Conservation (phyloP, 2,329 filamentous ascomycete genomes). For the Pseudogymnoascus sp. region DNA sequence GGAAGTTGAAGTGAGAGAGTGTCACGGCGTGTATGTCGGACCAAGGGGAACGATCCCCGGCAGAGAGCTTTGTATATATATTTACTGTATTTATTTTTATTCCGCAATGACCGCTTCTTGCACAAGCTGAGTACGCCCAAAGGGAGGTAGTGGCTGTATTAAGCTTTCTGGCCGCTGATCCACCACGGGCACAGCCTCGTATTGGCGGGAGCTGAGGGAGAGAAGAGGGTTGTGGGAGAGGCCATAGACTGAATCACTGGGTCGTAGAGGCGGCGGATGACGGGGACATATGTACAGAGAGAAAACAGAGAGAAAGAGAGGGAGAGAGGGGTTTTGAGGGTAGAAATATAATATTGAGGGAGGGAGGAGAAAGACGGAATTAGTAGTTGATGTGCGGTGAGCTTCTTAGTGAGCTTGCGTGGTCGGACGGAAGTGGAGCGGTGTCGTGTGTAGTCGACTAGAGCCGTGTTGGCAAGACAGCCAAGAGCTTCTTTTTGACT, state of each 20-base stretch:
- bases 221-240: neutral
- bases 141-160: neutral
- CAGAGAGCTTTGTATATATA: neutral
- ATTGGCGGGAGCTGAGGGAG: neutral
- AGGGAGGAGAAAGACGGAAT: neutral
- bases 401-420: neutral
- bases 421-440: neutral
- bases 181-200: neutral
- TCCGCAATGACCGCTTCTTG: neutral
- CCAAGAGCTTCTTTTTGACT: conserved; percentile 1
- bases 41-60: neutral
- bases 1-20: neutral
- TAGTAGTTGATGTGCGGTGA: conserved; percentile 4
- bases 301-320: neutral
- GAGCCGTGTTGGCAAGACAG: neutral
- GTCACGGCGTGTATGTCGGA: neutral
- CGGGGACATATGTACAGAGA: neutral
- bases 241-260: neutral
- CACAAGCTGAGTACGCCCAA: neutral
- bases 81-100: neutral
- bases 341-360: neutral
- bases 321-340: neutral
- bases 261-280: neutral
- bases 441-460: neutral
- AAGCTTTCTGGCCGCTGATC: neutral